Conservation (phyloP, 352 stramenopile species). For the Phytophthora colocasiae region DNA sequence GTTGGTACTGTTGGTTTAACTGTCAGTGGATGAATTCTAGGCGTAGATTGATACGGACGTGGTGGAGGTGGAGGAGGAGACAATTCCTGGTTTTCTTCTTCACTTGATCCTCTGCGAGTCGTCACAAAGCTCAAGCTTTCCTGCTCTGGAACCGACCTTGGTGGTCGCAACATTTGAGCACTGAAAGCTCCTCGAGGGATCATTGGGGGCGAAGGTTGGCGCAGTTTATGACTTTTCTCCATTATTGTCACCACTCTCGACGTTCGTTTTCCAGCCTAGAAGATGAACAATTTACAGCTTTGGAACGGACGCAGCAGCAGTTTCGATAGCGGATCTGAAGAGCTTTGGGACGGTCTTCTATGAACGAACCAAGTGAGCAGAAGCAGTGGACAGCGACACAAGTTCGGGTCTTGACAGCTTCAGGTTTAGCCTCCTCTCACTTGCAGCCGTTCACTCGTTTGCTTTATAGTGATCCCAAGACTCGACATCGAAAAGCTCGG, state of each 20-base stretch:
- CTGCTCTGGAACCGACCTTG: conserved; percentile 26
- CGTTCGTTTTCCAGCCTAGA: conserved; percentile 23
- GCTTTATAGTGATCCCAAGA: conserved; percentile 43
- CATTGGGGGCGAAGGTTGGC: conserved; percentile 23
- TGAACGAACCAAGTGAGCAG: conserved; percentile 5
- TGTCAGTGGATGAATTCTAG: conserved; percentile 1
- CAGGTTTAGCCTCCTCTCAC: conserved; percentile 56
- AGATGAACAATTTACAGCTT: conserved; percentile 6
- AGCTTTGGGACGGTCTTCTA: conserved; percentile 3
- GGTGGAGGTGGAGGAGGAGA: conserved; percentile 29
- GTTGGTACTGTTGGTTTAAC: conserved; percentile 1
- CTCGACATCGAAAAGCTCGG: conserved; percentile 10
- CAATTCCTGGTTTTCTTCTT: conserved; percentile 27
- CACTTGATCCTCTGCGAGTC: conserved; percentile 7
- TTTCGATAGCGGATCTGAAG: conserved; percentile 34
- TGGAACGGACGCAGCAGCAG: conserved; percentile 29
- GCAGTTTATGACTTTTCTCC: conserved; percentile 25
- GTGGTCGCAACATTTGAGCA: conserved; percentile 39
- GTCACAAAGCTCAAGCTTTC: conserved; percentile 19
- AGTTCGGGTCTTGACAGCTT: conserved; percentile 38
- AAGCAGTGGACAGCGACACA: conserved; percentile 39
- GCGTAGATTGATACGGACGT: conserved; percentile 11
- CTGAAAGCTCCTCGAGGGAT: conserved; percentile 48
- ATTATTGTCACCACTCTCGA: conserved; percentile 15
- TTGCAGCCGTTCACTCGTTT: conserved; percentile 54